These are phyloP conservation scores for Venturia effusa DNA, from an alignment of 2,329 filamentous ascomycete genomes.

Conservation along the genomic window DNA sequence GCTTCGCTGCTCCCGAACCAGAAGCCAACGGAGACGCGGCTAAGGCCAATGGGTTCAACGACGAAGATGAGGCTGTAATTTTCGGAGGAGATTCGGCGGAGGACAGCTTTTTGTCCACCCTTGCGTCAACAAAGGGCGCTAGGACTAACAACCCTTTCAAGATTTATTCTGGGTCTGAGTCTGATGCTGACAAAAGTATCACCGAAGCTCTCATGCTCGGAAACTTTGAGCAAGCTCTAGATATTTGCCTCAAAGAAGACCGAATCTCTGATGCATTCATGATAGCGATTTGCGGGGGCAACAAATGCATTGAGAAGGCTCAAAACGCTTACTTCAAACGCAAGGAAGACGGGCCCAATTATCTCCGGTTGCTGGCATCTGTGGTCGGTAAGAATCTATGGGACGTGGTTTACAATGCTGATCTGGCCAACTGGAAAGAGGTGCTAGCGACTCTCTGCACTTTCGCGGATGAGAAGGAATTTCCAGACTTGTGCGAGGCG, in stretches of 20 bases:
- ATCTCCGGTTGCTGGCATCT: constrained; percentile 78
- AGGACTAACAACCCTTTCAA: constrained; percentile 94
- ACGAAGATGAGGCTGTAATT: constrained; percentile 47
- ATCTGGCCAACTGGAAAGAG: constrained; percentile 90
- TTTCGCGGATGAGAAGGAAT: constrained; percentile 82
- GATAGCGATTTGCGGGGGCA: constrained; percentile 92
- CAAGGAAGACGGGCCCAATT: constrained; percentile 75
- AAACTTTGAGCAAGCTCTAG: constrained; percentile 79
- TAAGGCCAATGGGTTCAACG: constrained; percentile 42
- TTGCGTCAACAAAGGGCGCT: constrained; percentile 79
- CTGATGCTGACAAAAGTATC: constrained; percentile 71
- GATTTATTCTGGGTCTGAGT: constrained; percentile 75
- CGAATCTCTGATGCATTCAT: constrained; percentile 94
- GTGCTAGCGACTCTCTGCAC: constrained; percentile 94
- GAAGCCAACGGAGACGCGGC: constrained; percentile 27
- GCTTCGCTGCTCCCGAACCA: constrained; percentile 52
- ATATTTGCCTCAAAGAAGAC: constrained; percentile 78
- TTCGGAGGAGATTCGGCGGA: constrained; percentile 59
- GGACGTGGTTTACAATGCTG: constrained; percentile 96
- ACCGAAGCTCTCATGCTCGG: constrained; percentile 83
- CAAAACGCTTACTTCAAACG: constrained; percentile 83
- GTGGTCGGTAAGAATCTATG: constrained; percentile 94
- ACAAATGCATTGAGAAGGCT: constrained; percentile 86
- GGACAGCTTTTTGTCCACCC: constrained; percentile 76
- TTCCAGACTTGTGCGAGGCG: constrained; percentile 88